Conservation (phyloP, 345 rosid genomes). For the Noccaea caerulescens region DNA sequence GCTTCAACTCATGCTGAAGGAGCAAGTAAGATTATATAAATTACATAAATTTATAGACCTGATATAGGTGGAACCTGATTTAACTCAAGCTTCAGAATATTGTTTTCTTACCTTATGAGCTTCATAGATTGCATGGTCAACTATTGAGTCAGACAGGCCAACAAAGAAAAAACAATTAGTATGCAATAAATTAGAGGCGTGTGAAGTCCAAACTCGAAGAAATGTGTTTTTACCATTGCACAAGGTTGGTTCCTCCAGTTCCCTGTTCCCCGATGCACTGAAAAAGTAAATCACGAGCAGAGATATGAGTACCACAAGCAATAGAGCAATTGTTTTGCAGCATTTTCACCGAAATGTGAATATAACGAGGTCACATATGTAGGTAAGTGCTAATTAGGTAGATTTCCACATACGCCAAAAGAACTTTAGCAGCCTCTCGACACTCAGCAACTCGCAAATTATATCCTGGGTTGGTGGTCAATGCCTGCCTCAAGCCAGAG, state of each 20-base stretch:
- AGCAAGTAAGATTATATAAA: conserved; percentile 18
- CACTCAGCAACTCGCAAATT: conserved; percentile 90
- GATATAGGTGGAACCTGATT: conserved; percentile 7
- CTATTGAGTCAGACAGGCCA: conserved; percentile 50
- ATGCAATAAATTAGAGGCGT: conserved; percentile 8
- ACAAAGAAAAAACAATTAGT: conserved; percentile 25
- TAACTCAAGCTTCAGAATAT: conserved; percentile 7
- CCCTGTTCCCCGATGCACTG: conserved; percentile 75
- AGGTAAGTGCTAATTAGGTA: conserved; percentile 15
- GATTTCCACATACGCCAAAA: conserved; percentile 61
- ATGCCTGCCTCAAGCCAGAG: conserved; percentile 90
- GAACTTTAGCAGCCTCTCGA: conserved; percentile 85
- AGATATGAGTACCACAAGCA: conserved; percentile 16
- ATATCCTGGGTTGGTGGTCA: conserved; percentile 91
- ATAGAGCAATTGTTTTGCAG: conserved; percentile 8
- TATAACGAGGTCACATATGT: not conserved
- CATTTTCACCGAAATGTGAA: conserved; percentile 12
- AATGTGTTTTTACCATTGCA: conserved; percentile 62
- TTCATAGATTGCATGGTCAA: conserved; percentile 67
- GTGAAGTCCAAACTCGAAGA: not conserved
- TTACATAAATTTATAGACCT: conserved; percentile 1
- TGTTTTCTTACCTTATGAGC: conserved; percentile 67
- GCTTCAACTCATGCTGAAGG: conserved; percentile 58
- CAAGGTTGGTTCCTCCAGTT: conserved; percentile 58
- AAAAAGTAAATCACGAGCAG: conserved; percentile 18